A percentile compares a stretch with the other conserved stretches of the same genome.
phyloP scores from a whole-genome alignment of 1,139 yeast species.

The Ogataea hybrid region DNA sequence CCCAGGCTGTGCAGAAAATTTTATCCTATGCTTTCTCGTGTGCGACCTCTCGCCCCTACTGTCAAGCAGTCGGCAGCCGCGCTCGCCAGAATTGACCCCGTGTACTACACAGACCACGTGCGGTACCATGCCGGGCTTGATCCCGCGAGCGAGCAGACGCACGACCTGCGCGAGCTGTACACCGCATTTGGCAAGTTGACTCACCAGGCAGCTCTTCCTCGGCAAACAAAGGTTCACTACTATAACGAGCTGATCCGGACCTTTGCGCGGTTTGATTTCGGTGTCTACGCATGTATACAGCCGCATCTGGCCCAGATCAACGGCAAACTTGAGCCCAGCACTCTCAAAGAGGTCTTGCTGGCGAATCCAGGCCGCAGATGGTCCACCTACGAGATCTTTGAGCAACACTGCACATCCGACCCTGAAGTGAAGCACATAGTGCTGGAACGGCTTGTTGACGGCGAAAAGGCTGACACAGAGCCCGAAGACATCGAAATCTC shows the following conservation, averaged over 20 bases:
- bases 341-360: not conserved
- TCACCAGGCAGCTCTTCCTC: not conserved
- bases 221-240: not conserved
- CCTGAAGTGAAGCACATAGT: slow-evolving; percentile 1
- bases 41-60: slow-evolving; percentile 3
- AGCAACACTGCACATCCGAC: not conserved
- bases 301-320: not conserved
- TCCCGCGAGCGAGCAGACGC: not conserved
- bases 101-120: slow-evolving; percentile 2
- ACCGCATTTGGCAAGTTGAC: slow-evolving; percentile 4
- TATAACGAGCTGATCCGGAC: slow-evolving; percentile 5
- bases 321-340: not conserved
- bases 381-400: slow-evolving; percentile 4
- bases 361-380: slow-evolving; percentile 8
- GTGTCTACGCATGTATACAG: not conserved
- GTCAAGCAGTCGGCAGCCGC: slow-evolving; percentile 2
- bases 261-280: slow-evolving; percentile 4
- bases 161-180: slow-evolving; percentile 5
- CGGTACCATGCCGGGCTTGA: slow-evolving; percentile 1
- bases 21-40: not conserved
- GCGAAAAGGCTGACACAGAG: slow-evolving; percentile 5
- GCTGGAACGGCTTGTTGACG: slow-evolving; percentile 2
- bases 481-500: slow-evolving; percentile 7
- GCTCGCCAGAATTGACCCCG: slow-evolving; percentile 1
- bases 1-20: slow-evolving; percentile 3